Percentiles rank a stretch among this genome's conserved stretches.
phyloP scores from a whole-genome alignment of 208 protist genomes.

The Angomonas deanei region DNA sequence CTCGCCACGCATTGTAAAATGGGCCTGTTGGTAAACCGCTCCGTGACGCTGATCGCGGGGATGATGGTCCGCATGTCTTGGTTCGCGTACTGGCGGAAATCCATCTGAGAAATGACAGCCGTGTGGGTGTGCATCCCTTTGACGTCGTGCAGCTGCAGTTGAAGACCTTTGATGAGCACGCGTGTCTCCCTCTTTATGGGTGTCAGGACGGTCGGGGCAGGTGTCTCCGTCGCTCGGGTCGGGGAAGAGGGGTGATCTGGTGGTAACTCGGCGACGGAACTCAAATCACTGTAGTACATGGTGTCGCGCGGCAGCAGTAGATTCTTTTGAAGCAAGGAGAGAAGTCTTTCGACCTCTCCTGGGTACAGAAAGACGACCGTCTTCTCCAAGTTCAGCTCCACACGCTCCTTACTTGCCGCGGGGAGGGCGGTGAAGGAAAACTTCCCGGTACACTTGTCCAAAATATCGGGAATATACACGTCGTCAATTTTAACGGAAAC shows the following conservation, averaged over 20 bases:
- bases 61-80: constrained; percentile 37
- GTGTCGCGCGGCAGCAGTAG: constrained; percentile 36
- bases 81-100: constrained; percentile 23
- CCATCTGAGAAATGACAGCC: constrained; percentile 26
- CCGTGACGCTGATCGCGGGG: constrained; percentile 35
- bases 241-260: not conserved
- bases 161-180: constrained; percentile 43
- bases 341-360: constrained; percentile 51
- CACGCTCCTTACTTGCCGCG: constrained; percentile 9
- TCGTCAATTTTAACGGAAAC: constrained; percentile 49
- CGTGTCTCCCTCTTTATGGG: constrained; percentile 22
- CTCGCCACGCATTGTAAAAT: constrained; percentile 23
- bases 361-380: constrained; percentile 48
- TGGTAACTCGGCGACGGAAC: not conserved
- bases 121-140: constrained; percentile 63
- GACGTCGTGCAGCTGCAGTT: constrained; percentile 56
- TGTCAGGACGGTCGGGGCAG: not conserved
- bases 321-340: constrained; percentile 59
- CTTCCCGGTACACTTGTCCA: constrained; percentile 49
- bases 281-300: constrained; percentile 41
- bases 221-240: not conserved
- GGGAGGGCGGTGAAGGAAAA: constrained; percentile 23
- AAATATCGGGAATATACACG: constrained; percentile 58
- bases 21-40: constrained; percentile 53
- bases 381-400: constrained; percentile 49